Base-by-base conservation (phyloP, 192 early-diverging fungal genomes). In the Allomyces macrogynus region DNA sequence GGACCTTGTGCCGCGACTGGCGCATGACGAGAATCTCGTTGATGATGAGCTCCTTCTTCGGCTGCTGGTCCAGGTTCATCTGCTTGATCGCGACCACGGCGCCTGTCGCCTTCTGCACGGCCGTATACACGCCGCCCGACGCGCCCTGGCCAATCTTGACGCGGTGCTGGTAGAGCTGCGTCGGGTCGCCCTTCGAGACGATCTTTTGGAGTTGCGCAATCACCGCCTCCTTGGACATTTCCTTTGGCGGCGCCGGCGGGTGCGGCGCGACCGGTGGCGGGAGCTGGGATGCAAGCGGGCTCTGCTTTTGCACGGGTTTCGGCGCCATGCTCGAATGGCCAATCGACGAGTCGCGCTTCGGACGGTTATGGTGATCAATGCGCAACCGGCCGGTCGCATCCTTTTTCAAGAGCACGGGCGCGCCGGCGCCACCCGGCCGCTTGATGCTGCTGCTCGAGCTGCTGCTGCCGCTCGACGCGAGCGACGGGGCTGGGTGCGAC, bases 11-110 rank as follows among this genome's bases (percentile, higher is more conserved):
- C 24, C 65, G 49, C 14, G 71, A 62, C 23, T 71, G 72, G 61
- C 76, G 73, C 81, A 83, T 83, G 24, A 83, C 79, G 61, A 82
- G 65, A 69, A 83, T 83, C 68, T 83, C 81, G 66, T 83, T 93
- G 75, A 95, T 92, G 67, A 97, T 95, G 65, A 93, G 72, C 63
- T 95, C 94, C 78, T 93, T 93, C 72, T 93, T 93, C 40, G 92
- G 91, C 76, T 97, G 94, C 72, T 90, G 84, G 72, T 92, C 85
- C 60, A 97, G 74, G 66, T 93, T 89, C 90, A 95, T 97, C 74
- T 93, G 91, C 75, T 97, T 97, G 71, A 97, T 93, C 1, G 92
- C 94, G 1, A 95, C 94, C 1, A 81, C 78, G 14, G 80, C 66
- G 54, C 81, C 79, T 25, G 81, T 83, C 20, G 72, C 64, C 0